Evolutionary conservation across 2,329 filamentous ascomycete genomes (phyloP), one percentile per base, ranked within the genome.

Genomic region (Hymenoscyphus scutula): DNA sequence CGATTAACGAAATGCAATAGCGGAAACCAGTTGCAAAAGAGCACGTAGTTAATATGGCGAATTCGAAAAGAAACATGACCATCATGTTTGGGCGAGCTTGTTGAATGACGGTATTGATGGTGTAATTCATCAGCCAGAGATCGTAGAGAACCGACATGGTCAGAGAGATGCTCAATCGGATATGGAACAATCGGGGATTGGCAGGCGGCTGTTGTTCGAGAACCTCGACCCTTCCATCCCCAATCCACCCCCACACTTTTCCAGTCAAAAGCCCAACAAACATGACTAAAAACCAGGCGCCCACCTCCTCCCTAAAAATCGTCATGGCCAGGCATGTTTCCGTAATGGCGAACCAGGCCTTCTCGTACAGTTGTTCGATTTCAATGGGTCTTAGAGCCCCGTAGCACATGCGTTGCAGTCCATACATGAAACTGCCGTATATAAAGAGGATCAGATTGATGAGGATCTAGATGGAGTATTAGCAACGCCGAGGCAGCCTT

Each of bases 1-100:
- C 95, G 8, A 88, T 80, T 53, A 97, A 77, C 3, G 89, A 90
- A 58, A 98, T 83, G 23, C 84, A 76, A 76, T 99, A 99, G 64
- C 93, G 87, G 60, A 87, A 81, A 1, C 85, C 83, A 0, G 92
- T 97, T 56, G 94, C 92, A 59, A 87, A 81, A 0, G 94, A 96
- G 58, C 88, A 88, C 10, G 96, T 89, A 2, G 87, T 83, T 64
- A 98, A 79, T 53, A 99, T 88, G 41, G 94, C 93, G 73, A 98
- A 98, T 76, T 99, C 95, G 71, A 99, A 99, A 5, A 96, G 87
- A 73, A 99, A 99, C 92, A 99, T 98, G 66, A 99, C 92, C 92
- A 98, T 99, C 90, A 99, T 98, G 63, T 96, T 95, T 0, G 94
- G 92, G n/a, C 90, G 84, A 1, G 94, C 91, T 74, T 96, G 88